Conservation (phyloP, 106 monocot species). For the Apostasia shenzhenica region DNA sequence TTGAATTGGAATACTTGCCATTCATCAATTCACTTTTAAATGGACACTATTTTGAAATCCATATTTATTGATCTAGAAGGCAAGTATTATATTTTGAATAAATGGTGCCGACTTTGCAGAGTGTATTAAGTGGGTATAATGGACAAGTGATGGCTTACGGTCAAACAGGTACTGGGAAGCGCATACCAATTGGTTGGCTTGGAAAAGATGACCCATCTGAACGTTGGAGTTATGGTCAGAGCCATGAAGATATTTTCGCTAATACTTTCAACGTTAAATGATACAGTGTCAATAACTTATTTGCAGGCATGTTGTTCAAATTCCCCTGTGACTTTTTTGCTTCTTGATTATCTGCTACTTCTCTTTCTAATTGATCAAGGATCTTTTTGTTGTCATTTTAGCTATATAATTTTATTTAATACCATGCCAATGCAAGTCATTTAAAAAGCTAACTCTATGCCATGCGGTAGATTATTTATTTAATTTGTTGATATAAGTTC, state of each 20-base stretch:
- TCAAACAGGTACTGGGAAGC: conserved; percentile 77
- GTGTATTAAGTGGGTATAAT: conserved; percentile 77
- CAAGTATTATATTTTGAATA: too few species aligned
- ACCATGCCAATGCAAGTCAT: too few species aligned
- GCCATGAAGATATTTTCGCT: conserved; percentile 65
- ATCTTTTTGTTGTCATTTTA: background rate
- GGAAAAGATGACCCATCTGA: conserved; percentile 67
- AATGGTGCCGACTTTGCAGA: conserved; percentile 30
- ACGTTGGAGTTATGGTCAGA: conserved; percentile 79
- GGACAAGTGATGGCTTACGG: conserved; percentile 87
- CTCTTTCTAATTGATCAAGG: background rate
- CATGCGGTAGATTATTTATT: too few species aligned
- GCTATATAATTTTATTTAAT: too few species aligned
- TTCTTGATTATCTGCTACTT: background rate
- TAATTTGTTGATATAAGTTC: too few species aligned
- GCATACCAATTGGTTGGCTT: conserved; percentile 53
- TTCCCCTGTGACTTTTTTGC: background rate
- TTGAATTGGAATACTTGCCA: too few species aligned
- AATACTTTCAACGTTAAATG: conserved; percentile 15
- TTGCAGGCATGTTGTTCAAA: conserved; percentile 44
- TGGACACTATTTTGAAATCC: too few species aligned
- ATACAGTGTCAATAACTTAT: conserved; percentile 51
- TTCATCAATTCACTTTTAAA: too few species aligned
- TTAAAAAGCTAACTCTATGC: too few species aligned
- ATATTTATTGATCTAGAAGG: too few species aligned